A percentile compares a stretch with the other conserved stretches of the same genome.
These are phyloP conservation scores for Ramaria rubella DNA, from an alignment of 768 basidiomycete genomes.

Conservation along the genomic window DNA sequence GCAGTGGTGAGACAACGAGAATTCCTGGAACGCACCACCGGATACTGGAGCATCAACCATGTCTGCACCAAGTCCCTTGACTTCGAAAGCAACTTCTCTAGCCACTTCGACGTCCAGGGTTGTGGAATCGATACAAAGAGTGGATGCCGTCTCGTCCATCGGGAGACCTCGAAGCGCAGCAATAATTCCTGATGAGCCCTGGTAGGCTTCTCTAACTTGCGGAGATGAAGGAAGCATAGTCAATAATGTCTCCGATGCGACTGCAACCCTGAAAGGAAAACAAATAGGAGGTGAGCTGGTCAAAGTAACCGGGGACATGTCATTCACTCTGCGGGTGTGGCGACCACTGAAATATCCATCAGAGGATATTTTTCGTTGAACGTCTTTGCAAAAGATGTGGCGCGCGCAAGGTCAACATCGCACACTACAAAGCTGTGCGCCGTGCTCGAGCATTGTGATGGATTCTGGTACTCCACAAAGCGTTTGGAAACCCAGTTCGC, in stretches of 20 bases:
- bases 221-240: constrained; percentile 94
- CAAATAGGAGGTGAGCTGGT: constrained; percentile 8
- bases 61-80: constrained; percentile 48
- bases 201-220: constrained; percentile 75
- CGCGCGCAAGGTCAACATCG: constrained; percentile 59
- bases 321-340: constrained; percentile 69
- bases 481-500: constrained; percentile 77
- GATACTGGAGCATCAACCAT: constrained; percentile 96
- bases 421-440: constrained; percentile 58
- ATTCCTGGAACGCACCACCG: constrained; percentile 54
- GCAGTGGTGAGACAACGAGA: constrained; percentile 5
- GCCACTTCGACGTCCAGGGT: constrained; percentile 80
- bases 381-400: constrained; percentile 47
- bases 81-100: constrained; percentile 50
- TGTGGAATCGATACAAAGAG: constrained; percentile 84
- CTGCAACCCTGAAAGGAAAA: constrained; percentile 56
- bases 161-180: constrained; percentile 49
- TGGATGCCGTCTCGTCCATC: constrained; percentile 30
- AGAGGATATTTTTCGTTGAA: constrained; percentile 54
- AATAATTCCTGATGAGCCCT: constrained; percentile 53
- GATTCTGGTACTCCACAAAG: constrained; percentile 42
- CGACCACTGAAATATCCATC: constrained; percentile 50
- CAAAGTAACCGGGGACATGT: constrained; percentile 5
- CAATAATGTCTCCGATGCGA: constrained; percentile 58
- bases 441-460: constrained; percentile 16